phyloP scores from a whole-genome alignment of 441 rosid genomes.

The Macaranga tanarius region DNA sequence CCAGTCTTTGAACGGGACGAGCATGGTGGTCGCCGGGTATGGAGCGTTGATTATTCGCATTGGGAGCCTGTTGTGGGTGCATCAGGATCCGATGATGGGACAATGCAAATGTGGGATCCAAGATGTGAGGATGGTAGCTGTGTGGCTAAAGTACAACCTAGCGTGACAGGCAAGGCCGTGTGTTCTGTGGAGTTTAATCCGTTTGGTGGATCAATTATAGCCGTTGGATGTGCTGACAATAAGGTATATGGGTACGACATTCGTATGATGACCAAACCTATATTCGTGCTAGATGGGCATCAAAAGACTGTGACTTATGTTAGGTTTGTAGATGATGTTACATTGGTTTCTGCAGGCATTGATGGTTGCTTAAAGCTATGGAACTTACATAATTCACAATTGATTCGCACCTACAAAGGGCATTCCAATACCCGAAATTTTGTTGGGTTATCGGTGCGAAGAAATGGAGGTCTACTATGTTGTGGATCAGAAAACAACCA shows the following conservation, averaged over 20 bases:
- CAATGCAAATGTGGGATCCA: conserved; percentile 86
- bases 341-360: conserved; percentile 55
- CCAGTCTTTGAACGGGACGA: conserved; percentile 86
- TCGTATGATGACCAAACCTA: conserved; percentile 48
- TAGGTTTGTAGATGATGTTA: conserved; percentile 40
- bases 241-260: conserved; percentile 66
- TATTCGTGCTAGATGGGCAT: conserved; percentile 54
- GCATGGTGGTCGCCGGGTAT: conserved; percentile 83
- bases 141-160: conserved; percentile 51
- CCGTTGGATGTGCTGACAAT: conserved; percentile 74
- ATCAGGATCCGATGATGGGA: conserved; percentile 88
- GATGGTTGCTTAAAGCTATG: conserved; percentile 78
- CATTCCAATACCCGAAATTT: conserved; percentile 70
- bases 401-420: conserved; percentile 57
- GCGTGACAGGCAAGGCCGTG: conserved; percentile 40
- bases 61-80: conserved; percentile 56
- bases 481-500: conserved; percentile 80
- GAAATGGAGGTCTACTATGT: conserved; percentile 62
- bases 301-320: conserved; percentile 67
- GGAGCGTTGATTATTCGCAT: conserved; percentile 80
- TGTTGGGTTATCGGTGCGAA: conserved; percentile 80
- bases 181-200: conserved; percentile 85
- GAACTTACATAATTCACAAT: conserved; percentile 32
- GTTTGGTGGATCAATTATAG: conserved; percentile 43
- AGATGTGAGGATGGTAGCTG: conserved; percentile 46